Percentiles rank a stretch among this genome's conserved stretches.
Conservation (phyloP, 805 yeast species). For the Metschnikowia koreensis region DNA sequence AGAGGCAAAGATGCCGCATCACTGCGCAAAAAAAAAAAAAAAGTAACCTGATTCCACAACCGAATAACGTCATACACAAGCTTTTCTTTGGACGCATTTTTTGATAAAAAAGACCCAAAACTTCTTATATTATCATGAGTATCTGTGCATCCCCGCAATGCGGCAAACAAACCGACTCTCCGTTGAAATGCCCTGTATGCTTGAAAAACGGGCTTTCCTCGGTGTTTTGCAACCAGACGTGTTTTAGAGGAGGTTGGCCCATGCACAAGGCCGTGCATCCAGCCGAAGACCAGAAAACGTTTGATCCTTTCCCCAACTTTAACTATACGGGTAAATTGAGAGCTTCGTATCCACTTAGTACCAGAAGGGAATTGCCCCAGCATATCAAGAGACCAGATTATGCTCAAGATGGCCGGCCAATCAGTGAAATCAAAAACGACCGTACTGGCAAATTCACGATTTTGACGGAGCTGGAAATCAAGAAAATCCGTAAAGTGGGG, state of each 20-base stretch:
- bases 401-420: conserved; percentile 75
- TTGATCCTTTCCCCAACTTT: conserved; percentile 85
- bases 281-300: conserved; percentile 53
- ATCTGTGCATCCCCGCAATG: conserved; percentile 79
- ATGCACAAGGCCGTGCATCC: conserved; percentile 75
- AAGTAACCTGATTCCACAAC: neutral
- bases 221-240: conserved; percentile 77
- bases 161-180: conserved; percentile 73
- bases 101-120: neutral
- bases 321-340: conserved; percentile 71
- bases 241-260: conserved; percentile 73
- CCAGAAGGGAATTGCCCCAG: conserved; percentile 69
- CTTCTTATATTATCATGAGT: conserved; percentile 3
- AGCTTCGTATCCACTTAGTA: conserved; percentile 79
- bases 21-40: neutral
- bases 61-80: neutral
- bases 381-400: conserved; percentile 79
- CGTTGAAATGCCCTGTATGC: conserved; percentile 89
- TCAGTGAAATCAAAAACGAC: conserved; percentile 71
- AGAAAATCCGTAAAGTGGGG: conserved; percentile 72
- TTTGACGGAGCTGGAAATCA: conserved; percentile 65
- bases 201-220: conserved; percentile 63
- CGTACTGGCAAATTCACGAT: conserved; percentile 64
- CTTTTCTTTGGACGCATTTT: neutral
- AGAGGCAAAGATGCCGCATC: neutral